Evolutionary conservation across 2,329 filamentous ascomycete species (phyloP), one percentile per base, ranked within the genome.

Genomic region (Penicillium sp.): DNA sequence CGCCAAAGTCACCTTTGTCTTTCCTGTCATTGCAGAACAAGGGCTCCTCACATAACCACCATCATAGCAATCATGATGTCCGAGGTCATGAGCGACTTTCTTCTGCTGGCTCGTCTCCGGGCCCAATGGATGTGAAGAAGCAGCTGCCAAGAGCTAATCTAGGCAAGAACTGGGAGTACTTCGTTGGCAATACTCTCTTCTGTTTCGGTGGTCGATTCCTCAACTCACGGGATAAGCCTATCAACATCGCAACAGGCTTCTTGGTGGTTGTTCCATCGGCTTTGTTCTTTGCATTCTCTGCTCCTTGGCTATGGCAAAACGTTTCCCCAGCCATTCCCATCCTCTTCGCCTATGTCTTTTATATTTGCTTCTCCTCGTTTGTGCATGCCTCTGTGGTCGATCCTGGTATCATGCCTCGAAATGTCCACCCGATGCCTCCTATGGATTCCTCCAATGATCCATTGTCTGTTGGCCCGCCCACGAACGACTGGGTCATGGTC

Each of bases 401-500:
- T 78, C 94, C 95, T 33, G 95, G 95, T 60, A 96, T 98, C 64
- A 83, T 97, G 38, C 95, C 95, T 19, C 90, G 95, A 67, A 97
- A 98, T 75, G 81, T 97, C 40, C 94, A 99, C 73, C 89, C 88
- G 47, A 93, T 96, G 74, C 93, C 93, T n/a, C 88, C 90, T 1
- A 77, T 85, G 28, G 86, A 89, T 70, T 87, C 89, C 53, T 85
- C 90, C 68, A 90, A 93, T 40, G 93, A 98, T 73, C 92, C 93
- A 6, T 82, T 97, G 42, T 86, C 88, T 38, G 80, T 96, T 47
- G 92, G 91, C 0, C 94, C 93, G 19, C 88, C 93, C 1, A 95
- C 91, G 7, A 98, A 92, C 56, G 93, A 96, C 76, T 99, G 95
- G 95, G 91, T 91, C 8, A 87, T 96, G 81, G 91, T 98, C 69